Conservation (phyloP, 352 stramenopile genomes). For the Blastocystis sp. region DNA sequence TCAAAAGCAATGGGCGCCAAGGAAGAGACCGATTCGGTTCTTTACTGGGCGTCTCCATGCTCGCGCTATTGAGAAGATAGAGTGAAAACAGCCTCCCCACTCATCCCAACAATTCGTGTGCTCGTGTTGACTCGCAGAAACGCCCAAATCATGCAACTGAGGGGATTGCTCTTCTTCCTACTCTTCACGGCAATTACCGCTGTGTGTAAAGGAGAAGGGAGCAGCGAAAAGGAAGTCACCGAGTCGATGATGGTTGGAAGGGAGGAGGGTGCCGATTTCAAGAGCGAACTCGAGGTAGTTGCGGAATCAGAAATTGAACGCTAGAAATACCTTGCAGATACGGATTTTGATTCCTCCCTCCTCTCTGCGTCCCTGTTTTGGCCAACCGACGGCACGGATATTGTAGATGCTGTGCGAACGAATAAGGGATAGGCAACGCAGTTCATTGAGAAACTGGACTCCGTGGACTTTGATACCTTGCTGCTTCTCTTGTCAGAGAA, state of each 20-base stretch:
- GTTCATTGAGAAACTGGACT: background rate
- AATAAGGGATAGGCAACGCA: background rate
- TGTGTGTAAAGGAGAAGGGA: background rate
- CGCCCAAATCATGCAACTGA: background rate
- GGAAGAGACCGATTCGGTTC: conserved; percentile 2
- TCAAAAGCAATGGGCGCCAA: background rate
- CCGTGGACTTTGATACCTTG: conserved; percentile 12
- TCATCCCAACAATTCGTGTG: conserved; percentile 5
- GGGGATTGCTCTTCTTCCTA: background rate
- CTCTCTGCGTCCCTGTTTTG: conserved; percentile 1
- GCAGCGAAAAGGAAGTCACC: background rate
- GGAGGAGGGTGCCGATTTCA: background rate
- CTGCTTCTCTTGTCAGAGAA: conserved; percentile 23
- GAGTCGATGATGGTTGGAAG: conserved; percentile 1
- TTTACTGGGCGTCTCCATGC: conserved; percentile 1
- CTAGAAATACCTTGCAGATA: too few relatives aligned
- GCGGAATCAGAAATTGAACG: too few relatives aligned
- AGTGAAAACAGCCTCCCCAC: background rate
- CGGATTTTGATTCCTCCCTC: too few relatives aligned
- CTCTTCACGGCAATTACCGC: background rate
- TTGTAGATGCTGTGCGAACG: background rate
- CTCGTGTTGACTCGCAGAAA: background rate
- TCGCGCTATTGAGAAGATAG: background rate
- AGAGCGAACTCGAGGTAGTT: too few relatives aligned
- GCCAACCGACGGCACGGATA: background rate